These are phyloP conservation scores for Cutaneotrichosporon sp. DNA, from an alignment of 1,284 basidiomycete genomes.

Conservation along the genomic window DNA sequence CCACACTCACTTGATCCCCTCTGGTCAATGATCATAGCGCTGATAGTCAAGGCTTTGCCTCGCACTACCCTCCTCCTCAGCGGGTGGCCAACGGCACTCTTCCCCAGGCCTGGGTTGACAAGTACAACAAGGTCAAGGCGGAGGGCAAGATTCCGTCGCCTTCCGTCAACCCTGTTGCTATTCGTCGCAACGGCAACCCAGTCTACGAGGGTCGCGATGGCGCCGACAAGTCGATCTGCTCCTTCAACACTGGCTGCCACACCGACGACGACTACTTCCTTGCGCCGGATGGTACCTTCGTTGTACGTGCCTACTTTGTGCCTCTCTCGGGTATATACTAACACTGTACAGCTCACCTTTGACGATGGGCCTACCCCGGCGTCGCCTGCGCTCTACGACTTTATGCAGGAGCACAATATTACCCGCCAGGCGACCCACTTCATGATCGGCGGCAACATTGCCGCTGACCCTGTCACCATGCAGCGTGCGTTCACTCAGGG, in stretches of 20 bases:
- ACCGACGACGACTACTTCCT: conserved; percentile 35
- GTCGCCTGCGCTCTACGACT: conserved; percentile 56
- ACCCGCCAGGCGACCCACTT: conserved; percentile 59
- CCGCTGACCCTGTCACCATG: conserved; percentile 30
- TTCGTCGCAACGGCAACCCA: conserved; percentile 11
- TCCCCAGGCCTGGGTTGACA: conserved; percentile 34
- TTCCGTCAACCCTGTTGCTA: conserved; percentile 29
- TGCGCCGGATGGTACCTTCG: conserved; percentile 41
- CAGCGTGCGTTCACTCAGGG: conserved; percentile 36
- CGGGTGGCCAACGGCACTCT: conserved; percentile 21
- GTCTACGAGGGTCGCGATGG: conserved; percentile 33
- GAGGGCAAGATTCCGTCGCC: conserved; percentile 11
- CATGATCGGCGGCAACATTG: conserved; percentile 24
- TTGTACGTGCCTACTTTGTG: conserved; percentile 30
- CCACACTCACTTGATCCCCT: neutral
- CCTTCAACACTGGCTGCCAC: conserved; percentile 48
- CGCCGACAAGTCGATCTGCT: conserved; percentile 43
- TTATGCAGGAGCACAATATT: conserved; percentile 56
- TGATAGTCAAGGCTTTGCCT: conserved; percentile 16
- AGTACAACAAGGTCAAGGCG: conserved; percentile 20
- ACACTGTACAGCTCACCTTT: conserved; percentile 48
- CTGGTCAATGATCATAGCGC: neutral
- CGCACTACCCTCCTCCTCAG: conserved; percentile 25
- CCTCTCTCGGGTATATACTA: neutral
- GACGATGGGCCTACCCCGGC: conserved; percentile 58